phyloP scores from a whole-genome alignment of 2,329 filamentous ascomycete genomes.

The Cladosporium sp. region DNA sequence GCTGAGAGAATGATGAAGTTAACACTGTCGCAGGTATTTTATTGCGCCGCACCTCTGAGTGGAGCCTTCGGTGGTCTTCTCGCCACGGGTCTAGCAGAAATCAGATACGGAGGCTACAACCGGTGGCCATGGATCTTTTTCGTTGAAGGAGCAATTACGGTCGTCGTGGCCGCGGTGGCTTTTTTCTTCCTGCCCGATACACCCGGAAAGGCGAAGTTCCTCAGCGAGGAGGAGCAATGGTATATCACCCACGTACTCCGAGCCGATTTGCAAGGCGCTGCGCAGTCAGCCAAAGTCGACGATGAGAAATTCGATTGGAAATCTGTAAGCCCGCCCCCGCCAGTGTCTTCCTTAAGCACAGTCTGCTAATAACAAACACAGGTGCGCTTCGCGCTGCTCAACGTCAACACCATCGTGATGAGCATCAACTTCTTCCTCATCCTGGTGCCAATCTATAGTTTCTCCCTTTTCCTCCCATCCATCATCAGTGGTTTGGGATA shows the following conservation, averaged over 20 bases:
- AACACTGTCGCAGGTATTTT: constrained; percentile 27
- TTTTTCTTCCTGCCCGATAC: constrained; percentile 53
- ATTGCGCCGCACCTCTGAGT: constrained; percentile 33
- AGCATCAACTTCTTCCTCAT: constrained; percentile 32
- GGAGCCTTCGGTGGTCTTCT: constrained; percentile 41
- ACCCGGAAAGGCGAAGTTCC: constrained; percentile 68
- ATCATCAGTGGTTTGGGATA: constrained; percentile 43
- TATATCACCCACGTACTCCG: constrained; percentile 28
- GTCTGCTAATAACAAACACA: constrained; percentile 12
- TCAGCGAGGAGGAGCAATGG: constrained; percentile 28
- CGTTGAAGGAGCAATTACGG: constrained; percentile 54
- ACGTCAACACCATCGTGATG: constrained; percentile 32
- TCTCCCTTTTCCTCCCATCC: constrained; percentile 43
- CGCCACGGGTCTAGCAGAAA: constrained; percentile 38
- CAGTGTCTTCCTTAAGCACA: too few species aligned
- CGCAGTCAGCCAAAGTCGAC: constrained; percentile 23
- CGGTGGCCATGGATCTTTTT: constrained; percentile 36
- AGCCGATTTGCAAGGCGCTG: constrained; percentile 29
- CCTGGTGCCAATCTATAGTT: constrained; percentile 38
- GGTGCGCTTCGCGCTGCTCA: constrained; percentile 28
- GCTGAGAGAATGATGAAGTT: neutral
- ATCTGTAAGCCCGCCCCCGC: constrained; percentile 22
- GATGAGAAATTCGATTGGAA: constrained; percentile 31
- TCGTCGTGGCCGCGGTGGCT: constrained; percentile 48
- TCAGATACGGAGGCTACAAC: constrained; percentile 34